Percentiles rank a stretch among this genome's conserved stretches.
Conservation (phyloP, 371 early-diverging fungal species). For the Actinomortierella wolfii region DNA sequence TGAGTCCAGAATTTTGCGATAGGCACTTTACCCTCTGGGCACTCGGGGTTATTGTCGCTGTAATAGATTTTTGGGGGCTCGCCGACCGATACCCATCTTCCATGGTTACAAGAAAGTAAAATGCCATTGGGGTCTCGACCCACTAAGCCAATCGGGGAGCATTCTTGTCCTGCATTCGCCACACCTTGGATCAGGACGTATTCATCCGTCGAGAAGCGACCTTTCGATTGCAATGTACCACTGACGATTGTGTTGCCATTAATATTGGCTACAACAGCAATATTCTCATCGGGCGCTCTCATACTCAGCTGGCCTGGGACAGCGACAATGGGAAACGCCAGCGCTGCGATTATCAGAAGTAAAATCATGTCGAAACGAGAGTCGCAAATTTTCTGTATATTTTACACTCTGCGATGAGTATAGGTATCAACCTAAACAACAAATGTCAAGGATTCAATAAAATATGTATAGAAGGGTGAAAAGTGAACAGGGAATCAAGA, state of each 20-base stretch:
- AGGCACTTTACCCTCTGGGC: slow-evolving; percentile 1
- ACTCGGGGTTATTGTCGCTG: slow-evolving; percentile 2
- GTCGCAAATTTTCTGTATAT: too few species aligned
- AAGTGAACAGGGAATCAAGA: too few species aligned
- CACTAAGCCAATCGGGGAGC: slow-evolving; percentile 6
- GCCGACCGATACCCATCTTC: background rate
- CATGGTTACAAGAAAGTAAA: slow-evolving; percentile 1
- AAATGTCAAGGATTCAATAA: too few species aligned
- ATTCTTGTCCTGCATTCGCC: background rate
- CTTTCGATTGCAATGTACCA: too few species aligned
- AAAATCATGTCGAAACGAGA: slow-evolving; percentile 1
- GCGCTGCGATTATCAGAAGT: background rate
- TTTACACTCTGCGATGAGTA: too few species aligned
- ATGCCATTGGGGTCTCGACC: slow-evolving; percentile 6
- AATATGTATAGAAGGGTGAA: too few species aligned
- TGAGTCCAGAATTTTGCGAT: slow-evolving; percentile 4
- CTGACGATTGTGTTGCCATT: background rate
- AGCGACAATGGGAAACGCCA: slow-evolving; percentile 2
- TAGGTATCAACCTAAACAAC: too few species aligned
- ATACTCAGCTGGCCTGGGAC: background rate
- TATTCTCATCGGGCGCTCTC: background rate
- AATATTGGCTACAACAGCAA: background rate
- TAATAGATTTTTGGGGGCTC: slow-evolving; percentile 1
- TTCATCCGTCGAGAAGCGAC: slow-evolving; percentile 6
- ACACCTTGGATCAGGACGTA: slow-evolving; percentile 3